Evolutionary conservation across 192 early-diverging fungal species (phyloP).

Genomic region (Coemansia sp.): DNA sequence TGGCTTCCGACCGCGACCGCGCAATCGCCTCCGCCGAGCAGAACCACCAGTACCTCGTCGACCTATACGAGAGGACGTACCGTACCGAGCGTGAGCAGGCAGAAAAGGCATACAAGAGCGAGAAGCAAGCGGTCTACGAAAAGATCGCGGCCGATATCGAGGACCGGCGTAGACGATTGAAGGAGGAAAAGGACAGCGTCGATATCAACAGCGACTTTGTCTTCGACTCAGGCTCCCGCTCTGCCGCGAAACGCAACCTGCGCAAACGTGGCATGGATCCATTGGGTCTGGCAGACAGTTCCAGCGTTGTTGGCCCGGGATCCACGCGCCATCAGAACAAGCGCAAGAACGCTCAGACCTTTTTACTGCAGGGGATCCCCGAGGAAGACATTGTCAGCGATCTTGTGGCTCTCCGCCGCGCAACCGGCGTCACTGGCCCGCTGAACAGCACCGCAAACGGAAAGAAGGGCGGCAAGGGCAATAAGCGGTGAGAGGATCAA

Average conservation of each 20-base stretch:
- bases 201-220: constrained; percentile 65
- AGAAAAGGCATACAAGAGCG: constrained; percentile 68
- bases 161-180: constrained; percentile 69
- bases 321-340: constrained; percentile 37
- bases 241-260: constrained; percentile 58
- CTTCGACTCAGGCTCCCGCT: constrained; percentile 43
- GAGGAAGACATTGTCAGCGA: constrained; percentile 50
- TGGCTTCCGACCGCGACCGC: constrained; percentile 70
- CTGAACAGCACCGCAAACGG: constrained; percentile 22
- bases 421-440: constrained; percentile 50
- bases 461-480: constrained; percentile 44
- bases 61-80: constrained; percentile 35
- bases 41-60: constrained; percentile 40
- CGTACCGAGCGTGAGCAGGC: constrained; percentile 43
- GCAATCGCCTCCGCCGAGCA: constrained; percentile 68
- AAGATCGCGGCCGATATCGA: constrained; percentile 77
- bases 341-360: constrained; percentile 46
- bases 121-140: constrained; percentile 70
- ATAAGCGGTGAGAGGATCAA: constrained; percentile 23
- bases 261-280: constrained; percentile 59
- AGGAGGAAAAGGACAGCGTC: constrained; percentile 84
- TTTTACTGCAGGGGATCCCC: constrained; percentile 31
- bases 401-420: constrained; percentile 37
- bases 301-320: neutral
- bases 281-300: constrained; percentile 26